phyloP scores from a whole-genome alignment of 352 stramenopile genomes.

The Phytophthora nicotianae region DNA sequence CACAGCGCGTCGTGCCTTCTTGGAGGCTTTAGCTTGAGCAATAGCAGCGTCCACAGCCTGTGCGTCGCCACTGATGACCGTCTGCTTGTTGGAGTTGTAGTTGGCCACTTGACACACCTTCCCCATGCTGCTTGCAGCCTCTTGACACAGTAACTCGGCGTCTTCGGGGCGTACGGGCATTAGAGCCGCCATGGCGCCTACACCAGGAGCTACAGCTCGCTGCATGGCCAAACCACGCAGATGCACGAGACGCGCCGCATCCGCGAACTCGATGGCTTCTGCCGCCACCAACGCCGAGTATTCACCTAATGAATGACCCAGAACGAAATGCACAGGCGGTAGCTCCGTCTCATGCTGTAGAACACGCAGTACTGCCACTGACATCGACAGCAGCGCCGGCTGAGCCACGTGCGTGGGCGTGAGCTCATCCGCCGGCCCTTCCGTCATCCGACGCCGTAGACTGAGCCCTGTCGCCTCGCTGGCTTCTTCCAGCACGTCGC shows the following conservation, averaged over 20 bases:
- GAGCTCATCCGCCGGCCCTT: constrained; percentile 66
- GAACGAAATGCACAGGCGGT: constrained; percentile 40
- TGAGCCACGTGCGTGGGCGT: constrained; percentile 78
- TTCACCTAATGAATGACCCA: constrained; percentile 88
- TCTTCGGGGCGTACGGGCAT: constrained; percentile 61
- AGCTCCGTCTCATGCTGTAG: constrained; percentile 69
- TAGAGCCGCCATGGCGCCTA: constrained; percentile 79
- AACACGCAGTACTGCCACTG: constrained; percentile 73
- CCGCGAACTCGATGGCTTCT: constrained; percentile 62
- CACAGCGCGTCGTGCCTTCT: constrained; percentile 74
- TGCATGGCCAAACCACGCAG: constrained; percentile 78
- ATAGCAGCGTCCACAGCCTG: constrained; percentile 59
- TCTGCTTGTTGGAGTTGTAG: constrained; percentile 90
- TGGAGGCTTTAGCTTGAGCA: constrained; percentile 62
- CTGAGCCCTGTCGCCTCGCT: constrained; percentile 73
- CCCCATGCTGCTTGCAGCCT: constrained; percentile 38
- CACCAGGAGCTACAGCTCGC: constrained; percentile 50
- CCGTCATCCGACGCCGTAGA: constrained; percentile 59
- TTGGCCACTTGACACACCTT: constrained; percentile 84
- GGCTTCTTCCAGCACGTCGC: constrained; percentile 74
- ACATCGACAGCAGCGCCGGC: constrained; percentile 82
- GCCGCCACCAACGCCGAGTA: constrained; percentile 86
- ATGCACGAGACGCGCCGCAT: constrained; percentile 73
- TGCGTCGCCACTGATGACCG: constrained; percentile 77
- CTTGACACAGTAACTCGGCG: constrained; percentile 59